Conservation (phyloP, 148 eudicot species). For the Spergularia marina region DNA sequence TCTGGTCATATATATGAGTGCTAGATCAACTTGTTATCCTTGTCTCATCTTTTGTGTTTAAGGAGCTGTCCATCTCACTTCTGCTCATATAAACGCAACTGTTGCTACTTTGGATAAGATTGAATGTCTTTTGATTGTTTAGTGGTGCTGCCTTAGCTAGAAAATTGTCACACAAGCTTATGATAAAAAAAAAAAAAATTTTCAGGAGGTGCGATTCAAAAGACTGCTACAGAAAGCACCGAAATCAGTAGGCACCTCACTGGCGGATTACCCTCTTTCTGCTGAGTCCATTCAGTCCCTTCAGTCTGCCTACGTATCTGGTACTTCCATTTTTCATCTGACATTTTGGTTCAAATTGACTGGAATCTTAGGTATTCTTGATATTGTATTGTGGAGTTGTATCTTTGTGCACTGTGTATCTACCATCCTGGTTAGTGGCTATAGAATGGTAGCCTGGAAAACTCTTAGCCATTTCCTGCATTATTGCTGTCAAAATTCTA, state of each 20-base stretch:
- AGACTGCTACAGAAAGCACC: constrained; percentile 65
- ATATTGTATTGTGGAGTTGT: neutral
- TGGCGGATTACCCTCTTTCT: constrained; percentile 52
- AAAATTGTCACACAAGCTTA: neutral
- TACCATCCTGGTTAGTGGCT: neutral
- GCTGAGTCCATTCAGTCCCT: constrained; percentile 60
- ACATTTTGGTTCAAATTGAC: neutral
- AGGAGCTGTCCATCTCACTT: neutral
- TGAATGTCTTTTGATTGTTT: neutral
- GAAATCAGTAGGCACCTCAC: constrained; percentile 60
- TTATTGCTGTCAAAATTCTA: too few relatives aligned
- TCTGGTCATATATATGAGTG: neutral
- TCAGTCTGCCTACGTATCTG: constrained; percentile 49
- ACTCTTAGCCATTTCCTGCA: neutral
- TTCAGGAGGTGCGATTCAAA: constrained; percentile 68
- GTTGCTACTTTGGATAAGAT: neutral
- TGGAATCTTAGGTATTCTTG: neutral
- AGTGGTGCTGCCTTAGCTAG: neutral
- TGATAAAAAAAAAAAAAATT: neutral
- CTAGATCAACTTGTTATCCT: neutral
- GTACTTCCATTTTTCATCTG: constrained; percentile 34
- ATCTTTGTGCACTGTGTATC: neutral
- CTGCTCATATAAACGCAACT: neutral
- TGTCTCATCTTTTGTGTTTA: too few relatives aligned
- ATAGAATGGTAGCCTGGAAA: neutral